phyloP scores from a whole-genome alignment of 2,329 filamentous ascomycete genomes.

The Cladosporium halotolerans region DNA sequence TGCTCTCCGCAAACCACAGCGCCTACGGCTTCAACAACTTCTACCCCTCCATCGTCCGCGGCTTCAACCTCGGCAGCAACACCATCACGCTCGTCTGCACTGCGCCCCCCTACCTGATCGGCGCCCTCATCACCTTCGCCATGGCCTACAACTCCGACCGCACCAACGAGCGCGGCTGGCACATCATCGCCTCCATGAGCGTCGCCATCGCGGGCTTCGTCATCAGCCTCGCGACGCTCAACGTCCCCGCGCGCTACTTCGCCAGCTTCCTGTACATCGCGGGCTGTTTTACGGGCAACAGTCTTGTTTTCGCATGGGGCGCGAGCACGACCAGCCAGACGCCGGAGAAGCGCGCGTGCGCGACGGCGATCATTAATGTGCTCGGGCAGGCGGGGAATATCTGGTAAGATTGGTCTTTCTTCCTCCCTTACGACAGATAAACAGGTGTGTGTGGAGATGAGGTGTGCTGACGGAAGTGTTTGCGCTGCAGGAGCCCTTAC shows the following conservation, averaged over 20 bases:
- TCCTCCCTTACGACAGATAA: not conserved
- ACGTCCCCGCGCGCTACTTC: constrained; percentile 19
- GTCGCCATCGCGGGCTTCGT: constrained; percentile 5
- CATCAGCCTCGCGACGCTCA: not conserved
- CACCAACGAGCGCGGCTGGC: constrained; percentile 36
- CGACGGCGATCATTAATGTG: constrained; percentile 34
- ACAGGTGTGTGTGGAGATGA: not conserved
- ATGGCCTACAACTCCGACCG: constrained; percentile 33
- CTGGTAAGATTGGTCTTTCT: not conserved
- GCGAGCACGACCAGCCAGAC: constrained; percentile 31
- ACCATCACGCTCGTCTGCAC: constrained; percentile 29
- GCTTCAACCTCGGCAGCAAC: constrained; percentile 25
- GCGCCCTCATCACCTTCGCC: constrained; percentile 23
- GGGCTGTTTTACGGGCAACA: constrained; percentile 32
- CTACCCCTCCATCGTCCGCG: constrained; percentile 16
- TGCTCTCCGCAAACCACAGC: constrained; percentile 1
- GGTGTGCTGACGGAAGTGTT: not conserved
- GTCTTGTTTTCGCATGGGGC: constrained; percentile 33
- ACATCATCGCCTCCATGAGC: constrained; percentile 13
- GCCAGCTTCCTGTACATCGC: constrained; percentile 32
- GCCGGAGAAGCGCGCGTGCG: constrained; percentile 35
- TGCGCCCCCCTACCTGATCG: constrained; percentile 26
- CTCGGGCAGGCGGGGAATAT: constrained; percentile 35
- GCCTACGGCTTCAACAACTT: constrained; percentile 10
- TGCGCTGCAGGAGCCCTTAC: constrained; percentile 31